Base-by-base conservation (phyloP, 495 filamentous ascomycete species). In the Penicillium bialowiezense region DNA sequence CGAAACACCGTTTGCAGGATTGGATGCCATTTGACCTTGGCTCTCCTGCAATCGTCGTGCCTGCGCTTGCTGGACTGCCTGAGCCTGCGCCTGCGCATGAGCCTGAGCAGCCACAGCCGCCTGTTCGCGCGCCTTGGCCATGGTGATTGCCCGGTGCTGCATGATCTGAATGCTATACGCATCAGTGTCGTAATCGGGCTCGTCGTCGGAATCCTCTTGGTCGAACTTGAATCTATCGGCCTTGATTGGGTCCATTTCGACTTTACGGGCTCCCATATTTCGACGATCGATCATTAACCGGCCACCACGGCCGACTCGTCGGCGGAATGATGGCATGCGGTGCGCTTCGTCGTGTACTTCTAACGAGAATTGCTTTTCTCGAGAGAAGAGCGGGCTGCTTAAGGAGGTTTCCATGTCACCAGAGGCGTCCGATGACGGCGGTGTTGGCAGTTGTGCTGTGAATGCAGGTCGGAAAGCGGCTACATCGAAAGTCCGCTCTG, bases 161-260 rank as follows among this genome's bases (percentile, higher is more conserved):
- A 91, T 76, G 50, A 86, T 82, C 35, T 77, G 73, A 40, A 81
- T 80, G 59, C 87, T 85, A 56, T 79, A 88, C 33, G 78, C 82
- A 65, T 92, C 88, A 33, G 86, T 72, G 37, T 82, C 73, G 73
- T 88, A 90, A 15, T 78, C 76, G 23, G 87, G 76, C 50, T 89
- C 87, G 24, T 90, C 88, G 56, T 91, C 88, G 9, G 71, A 74
- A 44, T 76, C 73, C 41, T 75, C 73, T 44, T 83, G 79, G 60
- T 95, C 89, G 71, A 86, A 93, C 62, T 89, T 92, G 78, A 86
- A 92, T 41, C 85, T 82, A 58, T 95, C 90, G 34, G 77, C 76
- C 46, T 75, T 73, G 36, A 74, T 55, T 12, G 74, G 74, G 44
- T 76, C 74, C 51, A 75, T 59, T 4, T 83, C 79, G 35, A 71